phyloP scores from a whole-genome alignment of 192 early-diverging fungal species.

The Thamnidium elegans region DNA sequence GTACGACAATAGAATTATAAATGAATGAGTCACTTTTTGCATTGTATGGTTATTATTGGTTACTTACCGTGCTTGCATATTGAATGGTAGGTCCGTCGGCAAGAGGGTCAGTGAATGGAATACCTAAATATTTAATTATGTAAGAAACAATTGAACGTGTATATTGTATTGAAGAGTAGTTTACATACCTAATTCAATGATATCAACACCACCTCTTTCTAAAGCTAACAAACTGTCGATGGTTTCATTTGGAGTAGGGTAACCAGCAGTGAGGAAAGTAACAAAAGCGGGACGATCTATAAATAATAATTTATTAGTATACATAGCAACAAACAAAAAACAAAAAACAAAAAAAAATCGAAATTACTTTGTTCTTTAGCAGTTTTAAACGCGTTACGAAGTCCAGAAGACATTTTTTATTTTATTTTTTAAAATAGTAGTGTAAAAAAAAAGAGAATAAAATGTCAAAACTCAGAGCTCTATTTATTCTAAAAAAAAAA shows the following conservation, averaged over 20 bases:
- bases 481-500: too few species aligned
- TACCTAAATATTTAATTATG: too few species aligned
- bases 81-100: conserved; percentile 98
- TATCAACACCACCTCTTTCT: conserved; percentile 88
- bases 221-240: conserved; percentile 85
- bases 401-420: conserved; percentile 10
- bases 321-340: too few species aligned
- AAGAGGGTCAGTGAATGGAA: conserved; percentile 97
- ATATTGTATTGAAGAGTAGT: too few species aligned
- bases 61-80: conserved; percentile 72
- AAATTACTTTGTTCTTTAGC: conserved; percentile 11
- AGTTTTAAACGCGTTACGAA: conserved; percentile 10
- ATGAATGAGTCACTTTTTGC: conserved; percentile 4
- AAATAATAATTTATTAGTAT: neutral
- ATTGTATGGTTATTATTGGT: neutral
- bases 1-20: conserved; percentile 11
- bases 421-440: conserved; percentile 1
- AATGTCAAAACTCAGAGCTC: neutral
- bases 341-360: too few species aligned
- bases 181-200: conserved; percentile 86
- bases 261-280: conserved; percentile 92
- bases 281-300: conserved; percentile 85
- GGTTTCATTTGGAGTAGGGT: conserved; percentile 74
- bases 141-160: too few species aligned
- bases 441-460: neutral